Evolutionary conservation across 768 basidiomycete genomes (phyloP).

Genomic region (Rossbeevera mucosa): DNA sequence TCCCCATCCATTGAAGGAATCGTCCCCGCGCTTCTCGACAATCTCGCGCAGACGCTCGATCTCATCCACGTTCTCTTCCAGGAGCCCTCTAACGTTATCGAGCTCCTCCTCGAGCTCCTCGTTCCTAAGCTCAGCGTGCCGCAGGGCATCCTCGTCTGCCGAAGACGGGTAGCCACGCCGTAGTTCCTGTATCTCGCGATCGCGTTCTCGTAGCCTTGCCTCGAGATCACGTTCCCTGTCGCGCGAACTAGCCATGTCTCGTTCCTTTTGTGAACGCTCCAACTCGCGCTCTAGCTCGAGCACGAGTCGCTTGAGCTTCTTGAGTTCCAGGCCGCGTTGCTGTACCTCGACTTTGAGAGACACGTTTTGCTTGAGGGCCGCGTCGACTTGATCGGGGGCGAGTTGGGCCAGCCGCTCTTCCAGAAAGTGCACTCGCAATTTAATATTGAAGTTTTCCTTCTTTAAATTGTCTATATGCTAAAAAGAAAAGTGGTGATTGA

Average conservation of each 20-base stretch:
- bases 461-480: conserved; percentile 94
- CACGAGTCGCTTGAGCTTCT: conserved; percentile 86
- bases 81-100: conserved; percentile 59
- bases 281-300: conserved; percentile 79
- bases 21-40: conserved; percentile 53
- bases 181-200: conserved; percentile 64
- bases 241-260: conserved; percentile 35
- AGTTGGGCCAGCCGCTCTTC: conserved; percentile 89
- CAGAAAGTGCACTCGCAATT: conserved; percentile 91
- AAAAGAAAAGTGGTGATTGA: background rate
- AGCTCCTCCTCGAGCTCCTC: conserved; percentile 69
- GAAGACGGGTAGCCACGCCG: conserved; percentile 42
- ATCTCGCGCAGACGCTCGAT: conserved; percentile 68
- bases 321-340: conserved; percentile 84
- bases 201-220: conserved; percentile 68
- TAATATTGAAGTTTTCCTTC: conserved; percentile 96
- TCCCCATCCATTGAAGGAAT: conserved; percentile 37
- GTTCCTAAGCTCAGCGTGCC: conserved; percentile 57
- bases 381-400: conserved; percentile 89
- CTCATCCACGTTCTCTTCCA: conserved; percentile 83
- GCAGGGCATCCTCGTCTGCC: conserved; percentile 48
- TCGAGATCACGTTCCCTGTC: conserved; percentile 72
- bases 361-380: conserved; percentile 88
- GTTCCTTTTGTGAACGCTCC: conserved; percentile 59
- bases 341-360: conserved; percentile 91